Evolutionary conservation across 352 stramenopile genomes (phyloP).

Genomic region (Phytophthora quininea): DNA sequence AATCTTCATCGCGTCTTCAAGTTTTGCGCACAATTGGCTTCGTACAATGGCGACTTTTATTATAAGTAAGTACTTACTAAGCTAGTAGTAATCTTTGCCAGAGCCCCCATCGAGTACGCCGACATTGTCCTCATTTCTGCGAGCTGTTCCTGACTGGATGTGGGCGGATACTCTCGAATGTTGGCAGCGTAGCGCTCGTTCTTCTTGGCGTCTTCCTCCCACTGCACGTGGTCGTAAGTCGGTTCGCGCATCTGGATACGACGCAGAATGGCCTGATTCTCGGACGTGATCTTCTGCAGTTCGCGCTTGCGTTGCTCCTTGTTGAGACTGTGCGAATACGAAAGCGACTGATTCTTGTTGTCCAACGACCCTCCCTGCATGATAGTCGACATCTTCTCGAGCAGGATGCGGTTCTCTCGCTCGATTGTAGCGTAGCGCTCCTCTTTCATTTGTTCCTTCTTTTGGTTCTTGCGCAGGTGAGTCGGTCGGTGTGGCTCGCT

Average conservation of each 20-base stretch:
- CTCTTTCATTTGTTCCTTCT: conserved; percentile 97
- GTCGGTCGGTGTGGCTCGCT: conserved; percentile 88
- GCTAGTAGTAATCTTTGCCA: conserved; percentile 50
- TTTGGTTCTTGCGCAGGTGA: conserved; percentile 95
- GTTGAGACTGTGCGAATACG: conserved; percentile 84
- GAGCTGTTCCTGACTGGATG: conserved; percentile 44
- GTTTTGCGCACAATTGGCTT: too few relatives aligned
- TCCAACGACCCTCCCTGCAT: conserved; percentile 89
- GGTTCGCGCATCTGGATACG: conserved; percentile 91
- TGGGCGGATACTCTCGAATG: conserved; percentile 86
- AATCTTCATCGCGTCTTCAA: too few relatives aligned
- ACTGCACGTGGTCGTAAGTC: conserved; percentile 90
- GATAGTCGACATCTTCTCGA: conserved; percentile 98
- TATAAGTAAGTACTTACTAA: not conserved
- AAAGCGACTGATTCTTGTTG: conserved; percentile 85
- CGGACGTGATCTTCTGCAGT: conserved; percentile 85
- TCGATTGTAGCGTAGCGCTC: conserved; percentile 95
- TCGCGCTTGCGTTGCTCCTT: conserved; percentile 84
- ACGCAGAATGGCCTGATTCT: conserved; percentile 88
- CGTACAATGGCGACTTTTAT: too few relatives aligned
- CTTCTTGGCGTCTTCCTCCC: conserved; percentile 87
- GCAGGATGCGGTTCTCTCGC: conserved; percentile 95
- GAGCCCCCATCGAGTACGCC: conserved; percentile 54
- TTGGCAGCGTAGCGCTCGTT: conserved; percentile 88
- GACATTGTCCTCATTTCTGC: conserved; percentile 62